Percentiles rank a stretch among this genome's conserved stretches.
phyloP scores from a whole-genome alignment of 192 early-diverging fungal genomes.

The Podila epigama region DNA sequence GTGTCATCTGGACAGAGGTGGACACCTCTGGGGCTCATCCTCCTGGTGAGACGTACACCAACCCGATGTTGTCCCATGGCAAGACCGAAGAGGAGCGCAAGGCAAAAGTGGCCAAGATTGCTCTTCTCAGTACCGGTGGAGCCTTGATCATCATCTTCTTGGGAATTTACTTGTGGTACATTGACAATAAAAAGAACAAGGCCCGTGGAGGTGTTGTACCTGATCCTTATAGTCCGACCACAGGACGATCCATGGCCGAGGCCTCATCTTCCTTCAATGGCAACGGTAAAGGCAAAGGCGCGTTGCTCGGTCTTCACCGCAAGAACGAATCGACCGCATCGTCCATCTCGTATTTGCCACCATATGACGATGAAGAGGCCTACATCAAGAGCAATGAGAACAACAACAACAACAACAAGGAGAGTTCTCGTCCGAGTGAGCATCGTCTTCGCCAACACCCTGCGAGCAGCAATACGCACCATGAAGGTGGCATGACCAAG shows the following conservation, averaged over 20 bases:
- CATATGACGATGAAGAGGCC: not conserved
- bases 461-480: not conserved
- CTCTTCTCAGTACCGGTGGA: not conserved
- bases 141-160: slow-evolving; percentile 1
- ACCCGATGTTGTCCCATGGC: not conserved
- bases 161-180: slow-evolving; percentile 5
- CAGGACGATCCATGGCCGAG: slow-evolving; percentile 9
- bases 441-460: not conserved
- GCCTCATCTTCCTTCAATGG: slow-evolving; percentile 8
- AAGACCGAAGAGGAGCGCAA: not conserved
- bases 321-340: slow-evolving; percentile 11
- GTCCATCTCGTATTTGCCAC: slow-evolving; percentile 22
- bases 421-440: not conserved
- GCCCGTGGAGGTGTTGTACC: not conserved
- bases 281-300: not conserved
- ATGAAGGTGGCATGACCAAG: not conserved
- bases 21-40: not conserved
- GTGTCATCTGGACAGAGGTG: slow-evolving; percentile 8
- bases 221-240: slow-evolving; percentile 5
- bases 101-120: slow-evolving; percentile 3
- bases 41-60: slow-evolving; percentile 6
- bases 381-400: not conserved
- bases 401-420: not conserved
- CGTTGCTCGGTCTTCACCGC: not conserved
- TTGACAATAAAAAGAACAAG: slow-evolving; percentile 15